Percentiles rank a stretch among this genome's conserved stretches.
phyloP scores from a whole-genome alignment of 441 rosid species.

The Populus hybrid region DNA sequence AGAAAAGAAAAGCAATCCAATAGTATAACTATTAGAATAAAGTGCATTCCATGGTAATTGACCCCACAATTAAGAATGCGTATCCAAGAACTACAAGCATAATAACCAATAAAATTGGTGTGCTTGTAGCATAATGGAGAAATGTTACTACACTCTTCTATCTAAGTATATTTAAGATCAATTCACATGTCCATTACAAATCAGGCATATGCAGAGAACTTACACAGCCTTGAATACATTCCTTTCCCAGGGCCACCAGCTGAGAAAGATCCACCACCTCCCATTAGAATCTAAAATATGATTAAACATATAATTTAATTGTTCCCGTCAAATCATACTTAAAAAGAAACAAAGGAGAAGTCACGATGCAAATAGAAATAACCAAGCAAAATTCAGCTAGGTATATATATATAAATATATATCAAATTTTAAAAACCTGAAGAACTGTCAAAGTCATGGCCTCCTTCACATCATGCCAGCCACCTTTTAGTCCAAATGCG shows the following conservation, averaged over 20 bases:
- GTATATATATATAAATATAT: background rate
- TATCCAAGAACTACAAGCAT: background rate
- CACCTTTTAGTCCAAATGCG: conserved; percentile 90
- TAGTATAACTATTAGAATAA: background rate
- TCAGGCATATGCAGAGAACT: conserved; percentile 27
- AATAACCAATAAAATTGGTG: too few species aligned
- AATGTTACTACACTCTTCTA: background rate
- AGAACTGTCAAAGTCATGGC: conserved; percentile 73
- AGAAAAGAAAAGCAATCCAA: background rate
- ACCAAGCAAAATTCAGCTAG: background rate
- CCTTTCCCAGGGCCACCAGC: conserved; percentile 98
- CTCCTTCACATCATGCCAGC: conserved; percentile 86
- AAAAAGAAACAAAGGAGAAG: background rate
- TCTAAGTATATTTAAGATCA: background rate
- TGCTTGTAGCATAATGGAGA: background rate
- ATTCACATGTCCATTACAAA: background rate
- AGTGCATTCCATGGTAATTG: background rate
- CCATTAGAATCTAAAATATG: conserved; percentile 71
- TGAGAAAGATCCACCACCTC: conserved; percentile 98
- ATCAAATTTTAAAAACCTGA: conserved; percentile 53
- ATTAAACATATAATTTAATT: background rate
- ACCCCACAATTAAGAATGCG: too few species aligned
- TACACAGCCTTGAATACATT: conserved; percentile 93
- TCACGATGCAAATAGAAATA: background rate
- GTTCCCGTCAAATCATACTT: background rate